These are phyloP conservation scores for Ettlia oleoabundans DNA, from an alignment of 139 green algal species.

Conservation along the genomic window DNA sequence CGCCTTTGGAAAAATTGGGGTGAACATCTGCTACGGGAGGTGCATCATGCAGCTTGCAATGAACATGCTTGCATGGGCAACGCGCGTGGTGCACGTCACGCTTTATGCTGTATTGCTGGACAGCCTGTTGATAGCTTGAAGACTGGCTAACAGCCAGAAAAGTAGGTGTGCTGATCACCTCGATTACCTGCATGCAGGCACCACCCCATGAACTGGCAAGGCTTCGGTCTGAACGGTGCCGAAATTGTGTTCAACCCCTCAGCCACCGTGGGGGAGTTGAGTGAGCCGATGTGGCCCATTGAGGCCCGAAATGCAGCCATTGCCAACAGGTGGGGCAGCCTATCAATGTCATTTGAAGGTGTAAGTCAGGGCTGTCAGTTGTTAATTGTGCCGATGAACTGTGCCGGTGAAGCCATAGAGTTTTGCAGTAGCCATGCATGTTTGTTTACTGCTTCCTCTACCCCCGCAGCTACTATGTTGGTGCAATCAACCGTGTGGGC, in stretches of 20 bases:
- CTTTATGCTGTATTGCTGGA: too few relatives aligned
- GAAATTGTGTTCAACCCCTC: conserved; percentile 98
- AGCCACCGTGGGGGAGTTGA: conserved; percentile 91
- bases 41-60: too few relatives aligned
- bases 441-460: too few relatives aligned
- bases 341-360: too few relatives aligned
- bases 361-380: too few relatives aligned
- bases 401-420: too few relatives aligned
- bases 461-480: conserved; percentile 24
- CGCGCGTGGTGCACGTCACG: too few relatives aligned
- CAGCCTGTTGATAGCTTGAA: too few relatives aligned
- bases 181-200: conserved; percentile 65
- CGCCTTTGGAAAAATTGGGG: conserved; percentile 83
- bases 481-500: conserved; percentile 93
- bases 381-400: too few relatives aligned
- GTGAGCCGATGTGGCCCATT: conserved; percentile 88
- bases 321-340: conserved; percentile 70
- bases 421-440: background rate
- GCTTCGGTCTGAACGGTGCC: conserved; percentile 95
- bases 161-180: too few relatives aligned
- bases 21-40: conserved; percentile 99
- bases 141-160: too few relatives aligned
- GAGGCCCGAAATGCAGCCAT: conserved; percentile 93
- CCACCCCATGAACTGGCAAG: conserved; percentile 96
- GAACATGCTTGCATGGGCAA: too few relatives aligned